A percentile compares a stretch with the other conserved stretches of the same genome.
Conservation (phyloP, 1,284 basidiomycete genomes). For the Fomes fomentarius region DNA sequence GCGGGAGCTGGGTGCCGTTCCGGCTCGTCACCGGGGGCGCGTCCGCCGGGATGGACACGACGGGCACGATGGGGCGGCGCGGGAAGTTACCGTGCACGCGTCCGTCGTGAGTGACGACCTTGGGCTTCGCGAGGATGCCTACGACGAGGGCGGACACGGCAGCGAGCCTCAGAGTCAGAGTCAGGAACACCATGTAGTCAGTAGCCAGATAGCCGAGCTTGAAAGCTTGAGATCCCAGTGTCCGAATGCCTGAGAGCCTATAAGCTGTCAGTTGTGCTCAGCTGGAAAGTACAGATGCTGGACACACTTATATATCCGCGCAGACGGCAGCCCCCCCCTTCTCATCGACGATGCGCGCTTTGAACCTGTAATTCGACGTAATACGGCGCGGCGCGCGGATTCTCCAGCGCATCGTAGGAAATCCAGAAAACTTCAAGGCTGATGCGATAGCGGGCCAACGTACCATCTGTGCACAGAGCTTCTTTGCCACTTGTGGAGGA, state of each 20-base stretch:
- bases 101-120: conserved; percentile 26
- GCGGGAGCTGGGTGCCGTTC: conserved; percentile 32
- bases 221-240: too few relatives aligned
- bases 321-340: too few relatives aligned
- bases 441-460: conserved; percentile 3
- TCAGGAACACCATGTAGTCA: too few relatives aligned
- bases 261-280: too few relatives aligned
- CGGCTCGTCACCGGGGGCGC: conserved; percentile 27
- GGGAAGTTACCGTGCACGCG: conserved; percentile 28
- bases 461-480: neutral
- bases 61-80: conserved; percentile 25
- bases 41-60: conserved; percentile 9
- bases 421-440: neutral
- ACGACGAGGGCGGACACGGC: conserved; percentile 12
- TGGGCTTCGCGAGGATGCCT: conserved; percentile 19
- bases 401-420: neutral
- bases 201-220: too few relatives aligned
- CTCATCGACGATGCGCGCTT: too few relatives aligned
- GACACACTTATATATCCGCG: too few relatives aligned
- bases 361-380: too few relatives aligned
- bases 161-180: too few relatives aligned
- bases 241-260: too few relatives aligned
- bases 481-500: conserved; percentile 1
- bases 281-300: too few relatives aligned
- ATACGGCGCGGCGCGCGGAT: neutral